Conservation (phyloP, 2,329 filamentous ascomycete genomes). For the Knoxdaviesia capensis region DNA sequence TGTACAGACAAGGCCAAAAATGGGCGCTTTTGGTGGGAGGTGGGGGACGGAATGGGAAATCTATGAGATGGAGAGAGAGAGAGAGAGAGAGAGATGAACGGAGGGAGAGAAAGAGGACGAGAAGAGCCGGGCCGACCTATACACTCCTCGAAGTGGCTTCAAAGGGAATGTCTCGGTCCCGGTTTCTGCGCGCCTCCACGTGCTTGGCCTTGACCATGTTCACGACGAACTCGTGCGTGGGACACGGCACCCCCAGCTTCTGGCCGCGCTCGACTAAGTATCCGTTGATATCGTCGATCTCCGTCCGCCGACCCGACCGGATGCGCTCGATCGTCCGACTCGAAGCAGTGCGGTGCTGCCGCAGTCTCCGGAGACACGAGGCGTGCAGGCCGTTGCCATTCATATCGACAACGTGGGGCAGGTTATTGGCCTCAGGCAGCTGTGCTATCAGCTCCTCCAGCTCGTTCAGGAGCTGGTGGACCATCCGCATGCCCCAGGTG, state of each 20-base stretch:
- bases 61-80: too few species aligned
- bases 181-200: conserved; percentile 12
- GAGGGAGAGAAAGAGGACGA: too few species aligned
- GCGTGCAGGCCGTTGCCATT: conserved; percentile 42
- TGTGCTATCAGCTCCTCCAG: conserved; percentile 49
- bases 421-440: conserved; percentile 41
- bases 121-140: too few species aligned
- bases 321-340: conserved; percentile 52
- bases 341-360: conserved; percentile 27
- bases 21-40: too few species aligned
- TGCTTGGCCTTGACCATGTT: conserved; percentile 55
- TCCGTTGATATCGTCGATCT: conserved; percentile 73
- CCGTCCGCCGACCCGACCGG: conserved; percentile 39
- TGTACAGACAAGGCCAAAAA: too few species aligned
- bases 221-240: conserved; percentile 53
- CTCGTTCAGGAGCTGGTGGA: conserved; percentile 55
- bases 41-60: too few species aligned
- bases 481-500: conserved; percentile 39
- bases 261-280: conserved; percentile 61
- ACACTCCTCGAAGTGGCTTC: conserved; percentile 13
- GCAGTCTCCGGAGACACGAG: conserved; percentile 34
- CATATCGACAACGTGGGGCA: conserved; percentile 34
- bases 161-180: conserved; percentile 13
- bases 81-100: too few species aligned
- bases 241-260: conserved; percentile 50